These are phyloP conservation scores for Prototheca wickerhamii DNA, from an alignment of 163 green algal genomes.

Conservation along the genomic window DNA sequence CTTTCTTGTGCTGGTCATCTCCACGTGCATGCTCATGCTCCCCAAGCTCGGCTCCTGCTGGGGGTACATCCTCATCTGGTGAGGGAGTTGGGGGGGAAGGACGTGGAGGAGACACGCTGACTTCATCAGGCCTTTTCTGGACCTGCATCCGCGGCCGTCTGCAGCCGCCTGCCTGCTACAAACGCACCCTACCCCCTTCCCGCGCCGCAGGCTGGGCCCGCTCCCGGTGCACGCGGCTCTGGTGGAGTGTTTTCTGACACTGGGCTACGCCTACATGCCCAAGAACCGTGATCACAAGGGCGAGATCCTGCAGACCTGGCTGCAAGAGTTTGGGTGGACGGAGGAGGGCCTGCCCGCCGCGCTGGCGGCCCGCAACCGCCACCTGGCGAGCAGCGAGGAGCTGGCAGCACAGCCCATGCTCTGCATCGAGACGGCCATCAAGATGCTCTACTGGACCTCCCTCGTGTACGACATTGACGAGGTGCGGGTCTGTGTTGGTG, in stretches of 20 bases:
- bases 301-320: conserved; percentile 19
- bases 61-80: conserved; percentile 20
- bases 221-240: conserved; percentile 15
- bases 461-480: conserved; percentile 24
- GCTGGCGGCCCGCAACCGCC: conserved; percentile 10
- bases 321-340: conserved; percentile 56
- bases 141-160: neutral
- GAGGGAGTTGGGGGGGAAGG: neutral
- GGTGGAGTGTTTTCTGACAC: neutral
- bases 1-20: conserved; percentile 16
- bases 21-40: conserved; percentile 23
- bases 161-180: neutral
- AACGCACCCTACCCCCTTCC: neutral
- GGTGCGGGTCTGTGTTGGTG: neutral
- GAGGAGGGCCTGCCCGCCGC: conserved; percentile 18
- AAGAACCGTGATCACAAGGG: conserved; percentile 4
- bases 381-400: neutral
- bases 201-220: conserved; percentile 13
- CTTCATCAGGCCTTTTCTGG: neutral
- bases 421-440: conserved; percentile 40
- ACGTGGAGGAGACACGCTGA: neutral
- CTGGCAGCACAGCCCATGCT: conserved; percentile 40
- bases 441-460: conserved; percentile 29
- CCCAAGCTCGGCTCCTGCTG: conserved; percentile 17
- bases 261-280: conserved; percentile 24